Conservation (phyloP, 345 rosid species). For the Syzygium grande region DNA sequence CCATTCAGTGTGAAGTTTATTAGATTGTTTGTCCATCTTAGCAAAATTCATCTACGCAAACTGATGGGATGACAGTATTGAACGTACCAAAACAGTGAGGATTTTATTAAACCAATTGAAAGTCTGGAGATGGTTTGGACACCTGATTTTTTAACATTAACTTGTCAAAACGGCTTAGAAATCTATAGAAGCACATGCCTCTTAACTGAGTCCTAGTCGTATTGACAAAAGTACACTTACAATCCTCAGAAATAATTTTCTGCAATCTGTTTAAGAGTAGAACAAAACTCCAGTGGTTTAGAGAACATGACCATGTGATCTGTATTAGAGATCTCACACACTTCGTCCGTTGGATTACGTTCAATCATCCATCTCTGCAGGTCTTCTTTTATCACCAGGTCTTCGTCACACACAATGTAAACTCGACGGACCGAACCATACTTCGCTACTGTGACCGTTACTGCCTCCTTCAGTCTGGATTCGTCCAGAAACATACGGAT, state of each 20-base stretch:
- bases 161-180: background rate
- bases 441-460: slow-evolving; percentile 7
- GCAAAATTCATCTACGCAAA: background rate
- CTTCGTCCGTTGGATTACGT: slow-evolving; percentile 16
- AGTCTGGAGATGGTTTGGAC: background rate
- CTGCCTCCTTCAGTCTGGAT: background rate
- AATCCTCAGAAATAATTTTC: slow-evolving; percentile 6
- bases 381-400: background rate
- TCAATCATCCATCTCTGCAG: slow-evolving; percentile 27
- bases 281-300: slow-evolving; percentile 17
- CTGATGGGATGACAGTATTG: background rate
- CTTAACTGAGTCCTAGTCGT: no score
- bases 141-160: background rate
- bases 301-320: slow-evolving; percentile 42
- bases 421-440: slow-evolving; percentile 11
- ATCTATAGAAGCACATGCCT: background rate
- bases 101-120: background rate
- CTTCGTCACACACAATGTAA: slow-evolving; percentile 21
- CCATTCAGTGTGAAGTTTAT: background rate
- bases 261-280: slow-evolving; percentile 14
- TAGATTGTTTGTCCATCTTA: background rate
- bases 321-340: slow-evolving; percentile 13
- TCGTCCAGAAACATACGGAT: background rate
- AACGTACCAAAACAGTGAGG: background rate
- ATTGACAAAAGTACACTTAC: no score